Evolutionary conservation across 2,329 filamentous ascomycete genomes (phyloP), one percentile per base, ranked within the genome.

Genomic region (Phaeosphaeriaceae sp.): DNA sequence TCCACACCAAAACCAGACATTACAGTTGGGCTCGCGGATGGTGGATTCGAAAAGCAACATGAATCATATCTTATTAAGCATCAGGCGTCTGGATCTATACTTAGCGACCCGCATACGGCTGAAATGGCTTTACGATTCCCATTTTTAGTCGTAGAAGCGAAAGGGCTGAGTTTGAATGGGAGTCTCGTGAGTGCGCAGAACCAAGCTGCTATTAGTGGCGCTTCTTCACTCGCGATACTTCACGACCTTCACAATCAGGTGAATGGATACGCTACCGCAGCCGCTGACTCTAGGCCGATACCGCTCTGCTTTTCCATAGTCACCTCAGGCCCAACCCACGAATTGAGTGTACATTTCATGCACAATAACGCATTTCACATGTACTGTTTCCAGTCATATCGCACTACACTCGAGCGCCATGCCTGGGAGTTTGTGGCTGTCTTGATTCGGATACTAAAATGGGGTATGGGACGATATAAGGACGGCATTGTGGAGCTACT

Each of bases 1-100:
- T 57, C 53, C 23, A 60, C 49, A 35, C 56, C 56, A 32, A 61
- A 61, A 47, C 54, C 51, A 43, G 55, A 61, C 35, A 58, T 56
- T 6, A 46, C 48, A 21, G 39, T 58, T 46, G 50, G 55, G 30
- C 47, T 60, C 36, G 46, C 50, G 45, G 45, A 61, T 18, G 46
- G 32, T 30, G 8, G 26, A 30, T 61, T 55, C 36, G 15, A 16
- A 15, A 33, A 36, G 20, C 38, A 12, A 16, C 47, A 59, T 38
- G 44, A 48, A 29, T 21, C 33, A 35, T 32, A 37, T 17, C 35
- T 56, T 28, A 41, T 41, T 20, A 36, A 54, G 41, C 50, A 54
- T 21, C 55, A 61, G 32, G 46, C 32, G 16, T 53, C 37, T 43
- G 40, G 50, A 21, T 48, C 32, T 16, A 51, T 53, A 46, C 50